phyloP scores from a whole-genome alignment of 495 filamentous ascomycete genomes.

The Penicillium longicatenatum region DNA sequence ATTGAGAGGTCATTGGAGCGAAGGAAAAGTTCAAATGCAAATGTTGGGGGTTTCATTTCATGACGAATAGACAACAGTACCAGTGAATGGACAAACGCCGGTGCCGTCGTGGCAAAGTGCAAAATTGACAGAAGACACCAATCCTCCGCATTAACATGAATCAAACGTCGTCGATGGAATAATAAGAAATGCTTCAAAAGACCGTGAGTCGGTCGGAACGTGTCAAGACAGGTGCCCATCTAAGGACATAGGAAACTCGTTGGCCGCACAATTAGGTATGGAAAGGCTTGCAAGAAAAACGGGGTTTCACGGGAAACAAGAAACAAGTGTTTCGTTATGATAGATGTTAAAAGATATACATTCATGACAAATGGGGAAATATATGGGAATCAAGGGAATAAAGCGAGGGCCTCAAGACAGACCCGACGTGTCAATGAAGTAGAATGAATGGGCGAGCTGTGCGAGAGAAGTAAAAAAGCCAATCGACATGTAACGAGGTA shows the following conservation, averaged over 20 bases:
- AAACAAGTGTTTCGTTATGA: constrained; percentile 12
- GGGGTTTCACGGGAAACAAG: background rate
- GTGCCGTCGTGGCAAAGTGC: constrained; percentile 28
- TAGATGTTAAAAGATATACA: constrained; percentile 27
- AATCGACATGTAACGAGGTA: constrained; percentile 45
- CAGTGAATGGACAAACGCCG: constrained; percentile 24
- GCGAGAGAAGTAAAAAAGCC: constrained; percentile 18
- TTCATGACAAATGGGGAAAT: constrained; percentile 38
- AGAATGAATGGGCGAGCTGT: constrained; percentile 13
- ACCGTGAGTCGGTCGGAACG: constrained; percentile 9
- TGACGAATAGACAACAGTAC: constrained; percentile 11
- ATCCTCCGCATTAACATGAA: constrained; percentile 22
- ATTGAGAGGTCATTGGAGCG: background rate
- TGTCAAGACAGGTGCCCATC: constrained; percentile 18
- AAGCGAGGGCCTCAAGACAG: constrained; percentile 15
- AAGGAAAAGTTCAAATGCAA: constrained; percentile 13
- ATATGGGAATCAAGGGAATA: constrained; percentile 27
- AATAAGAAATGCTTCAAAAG: constrained; percentile 14
- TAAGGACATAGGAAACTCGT: constrained; percentile 29
- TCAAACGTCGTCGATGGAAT: constrained; percentile 18
- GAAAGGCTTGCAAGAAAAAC: constrained; percentile 8
- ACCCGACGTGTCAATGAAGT: constrained; percentile 11
- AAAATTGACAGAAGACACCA: constrained; percentile 11
- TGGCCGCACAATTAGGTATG: constrained; percentile 22
- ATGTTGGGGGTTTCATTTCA: constrained; percentile 17